These are phyloP conservation scores for Porodaedalea pini DNA, from an alignment of 1,284 basidiomycete genomes.

Conservation along the genomic window DNA sequence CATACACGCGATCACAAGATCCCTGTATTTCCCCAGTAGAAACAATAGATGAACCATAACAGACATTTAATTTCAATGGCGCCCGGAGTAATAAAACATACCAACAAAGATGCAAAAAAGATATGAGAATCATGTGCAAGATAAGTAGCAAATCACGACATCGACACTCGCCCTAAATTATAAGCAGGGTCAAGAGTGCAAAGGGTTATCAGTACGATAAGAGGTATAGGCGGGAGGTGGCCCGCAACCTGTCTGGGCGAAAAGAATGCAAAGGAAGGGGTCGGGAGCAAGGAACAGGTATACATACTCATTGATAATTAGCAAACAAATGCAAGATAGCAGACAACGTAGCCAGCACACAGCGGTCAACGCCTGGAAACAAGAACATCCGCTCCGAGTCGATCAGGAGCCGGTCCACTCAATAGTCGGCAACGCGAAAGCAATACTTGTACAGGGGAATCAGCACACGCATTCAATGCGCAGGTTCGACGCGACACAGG, in stretches of 20 bases:
- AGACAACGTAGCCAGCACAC: constrained; percentile 4
- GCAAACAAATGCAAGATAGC: neutral
- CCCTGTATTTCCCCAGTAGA: neutral
- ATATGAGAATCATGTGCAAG: neutral
- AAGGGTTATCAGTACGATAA: neutral
- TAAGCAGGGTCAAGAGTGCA: neutral
- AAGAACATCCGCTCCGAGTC: neutral
- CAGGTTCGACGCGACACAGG: neutral
- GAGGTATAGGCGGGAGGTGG: constrained; percentile 19
- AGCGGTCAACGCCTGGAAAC: constrained; percentile 17
- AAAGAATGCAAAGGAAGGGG: neutral
- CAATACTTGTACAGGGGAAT: constrained; percentile 3
- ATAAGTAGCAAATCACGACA: neutral
- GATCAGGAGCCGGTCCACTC: constrained; percentile 1
- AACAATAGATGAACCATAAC: neutral
- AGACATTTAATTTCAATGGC: neutral
- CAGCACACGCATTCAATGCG: constrained; percentile 4
- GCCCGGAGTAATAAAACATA: neutral
- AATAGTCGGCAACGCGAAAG: neutral
- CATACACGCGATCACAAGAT: neutral
- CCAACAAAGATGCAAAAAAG: neutral
- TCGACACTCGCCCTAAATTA: neutral
- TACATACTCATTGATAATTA: neutral
- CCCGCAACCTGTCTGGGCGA: constrained; percentile 18
- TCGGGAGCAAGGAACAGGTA: neutral